A percentile compares a stretch with the other conserved stretches of the same genome.
These are phyloP conservation scores for Gaertneriomyces sp. DNA, from an alignment of 192 early-diverging fungal species.

Conservation along the genomic window DNA sequence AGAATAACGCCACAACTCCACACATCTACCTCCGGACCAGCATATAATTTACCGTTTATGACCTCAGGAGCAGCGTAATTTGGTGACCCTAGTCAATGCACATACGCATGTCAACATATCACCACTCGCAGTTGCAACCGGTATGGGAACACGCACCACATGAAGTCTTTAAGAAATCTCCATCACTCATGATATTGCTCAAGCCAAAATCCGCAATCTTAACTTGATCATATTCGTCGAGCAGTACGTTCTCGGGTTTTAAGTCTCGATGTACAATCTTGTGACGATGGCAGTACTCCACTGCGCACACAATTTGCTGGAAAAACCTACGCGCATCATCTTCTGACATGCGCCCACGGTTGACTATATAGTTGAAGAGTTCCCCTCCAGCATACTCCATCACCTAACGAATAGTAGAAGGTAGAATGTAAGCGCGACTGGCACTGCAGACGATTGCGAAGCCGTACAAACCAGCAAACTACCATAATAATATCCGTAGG, in stretches of 20 bases:
- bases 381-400: slow-evolving; percentile 95
- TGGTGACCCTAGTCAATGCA: slow-evolving; percentile 37
- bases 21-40: slow-evolving; percentile 96
- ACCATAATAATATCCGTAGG: slow-evolving; percentile 97
- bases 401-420: slow-evolving; percentile 65
- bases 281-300: slow-evolving; percentile 58
- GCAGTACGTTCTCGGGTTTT: slow-evolving; percentile 56
- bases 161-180: slow-evolving; percentile 54
- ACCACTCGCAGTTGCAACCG: slow-evolving; percentile 10
- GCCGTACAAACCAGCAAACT: slow-evolving; percentile 28
- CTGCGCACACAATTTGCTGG: slow-evolving; percentile 55
- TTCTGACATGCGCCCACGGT: slow-evolving; percentile 60
- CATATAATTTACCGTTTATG: slow-evolving; percentile 70
- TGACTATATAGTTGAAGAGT: slow-evolving; percentile 94
- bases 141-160: slow-evolving; percentile 38
- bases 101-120: slow-evolving; percentile 15
- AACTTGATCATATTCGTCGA: slow-evolving; percentile 54
- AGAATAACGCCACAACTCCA: slow-evolving; percentile 98
- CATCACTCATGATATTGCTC: slow-evolving; percentile 50
- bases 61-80: slow-evolving; percentile 69
- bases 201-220: slow-evolving; percentile 64
- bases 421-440: no score
- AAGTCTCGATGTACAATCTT: slow-evolving; percentile 59
- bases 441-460: no score
- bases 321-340: slow-evolving; percentile 52